These are phyloP conservation scores for Mycocentrospora acerina DNA, from an alignment of 2,329 filamentous ascomycete species.

Conservation along the genomic window DNA sequence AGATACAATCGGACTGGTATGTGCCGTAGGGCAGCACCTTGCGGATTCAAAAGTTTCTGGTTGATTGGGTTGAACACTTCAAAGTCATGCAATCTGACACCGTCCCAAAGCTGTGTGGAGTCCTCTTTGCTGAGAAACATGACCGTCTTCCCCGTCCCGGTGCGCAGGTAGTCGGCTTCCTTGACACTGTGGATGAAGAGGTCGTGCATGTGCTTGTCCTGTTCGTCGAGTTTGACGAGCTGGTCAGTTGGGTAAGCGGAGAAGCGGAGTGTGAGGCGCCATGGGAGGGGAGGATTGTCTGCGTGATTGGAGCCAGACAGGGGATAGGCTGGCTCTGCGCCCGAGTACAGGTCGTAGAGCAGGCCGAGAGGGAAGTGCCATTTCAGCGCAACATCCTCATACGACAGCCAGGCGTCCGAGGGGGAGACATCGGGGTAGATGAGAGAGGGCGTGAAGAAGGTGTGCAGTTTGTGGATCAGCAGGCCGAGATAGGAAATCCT, in stretches of 20 bases:
- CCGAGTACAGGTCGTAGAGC: slow-evolving; percentile 68
- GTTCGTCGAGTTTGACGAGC: slow-evolving; percentile 58
- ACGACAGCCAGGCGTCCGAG: slow-evolving; percentile 64
- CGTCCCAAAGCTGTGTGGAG: slow-evolving; percentile 78
- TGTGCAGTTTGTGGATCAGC: slow-evolving; percentile 61
- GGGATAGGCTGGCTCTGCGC: slow-evolving; percentile 50
- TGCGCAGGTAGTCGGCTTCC: slow-evolving; percentile 83
- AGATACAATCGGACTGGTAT: slow-evolving; percentile 90
- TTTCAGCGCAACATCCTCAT: slow-evolving; percentile 68
- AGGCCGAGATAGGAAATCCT: slow-evolving; percentile 70
- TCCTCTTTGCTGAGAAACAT: slow-evolving; percentile 86
- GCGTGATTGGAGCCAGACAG: not conserved
- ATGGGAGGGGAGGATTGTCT: slow-evolving; percentile 51
- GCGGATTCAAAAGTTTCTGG: slow-evolving; percentile 71
- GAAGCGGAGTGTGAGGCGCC: slow-evolving; percentile 65
- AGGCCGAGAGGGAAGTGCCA: slow-evolving; percentile 72
- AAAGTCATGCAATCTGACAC: slow-evolving; percentile 77
- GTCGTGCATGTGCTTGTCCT: slow-evolving; percentile 61
- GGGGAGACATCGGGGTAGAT: slow-evolving; percentile 58
- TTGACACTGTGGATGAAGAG: slow-evolving; percentile 71
- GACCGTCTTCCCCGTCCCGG: slow-evolving; percentile 84
- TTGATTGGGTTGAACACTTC: slow-evolving; percentile 72
- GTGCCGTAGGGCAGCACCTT: slow-evolving; percentile 68
- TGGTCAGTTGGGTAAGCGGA: slow-evolving; percentile 60
- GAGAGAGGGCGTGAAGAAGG: slow-evolving; percentile 61